A percentile compares a stretch with the other conserved stretches of the same genome.
Conservation (phyloP, 164 flowering plant genomes). For the Stephania yunnanensis region DNA sequence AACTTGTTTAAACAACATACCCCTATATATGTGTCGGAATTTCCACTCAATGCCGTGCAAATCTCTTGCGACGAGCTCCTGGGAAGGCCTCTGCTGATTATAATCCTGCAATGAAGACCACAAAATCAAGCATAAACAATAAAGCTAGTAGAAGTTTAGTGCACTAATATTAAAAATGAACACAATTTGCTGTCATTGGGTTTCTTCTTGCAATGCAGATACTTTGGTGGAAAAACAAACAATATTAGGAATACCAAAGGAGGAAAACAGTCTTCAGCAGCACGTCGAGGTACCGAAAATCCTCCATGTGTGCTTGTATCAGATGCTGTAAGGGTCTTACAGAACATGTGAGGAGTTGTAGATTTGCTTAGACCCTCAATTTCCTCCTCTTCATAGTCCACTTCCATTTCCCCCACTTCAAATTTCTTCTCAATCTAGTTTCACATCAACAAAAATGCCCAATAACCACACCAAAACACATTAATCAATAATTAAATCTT, state of each 20-base stretch:
- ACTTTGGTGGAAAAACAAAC: neutral
- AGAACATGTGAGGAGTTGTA: slow-evolving; percentile 91
- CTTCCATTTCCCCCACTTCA: slow-evolving; percentile 42
- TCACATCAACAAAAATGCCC: neutral
- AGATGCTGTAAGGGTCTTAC: slow-evolving; percentile 97
- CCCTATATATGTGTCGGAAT: slow-evolving; percentile 91
- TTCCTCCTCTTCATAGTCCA: slow-evolving; percentile 44
- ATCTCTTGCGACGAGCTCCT: slow-evolving; percentile 95
- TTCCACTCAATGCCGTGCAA: slow-evolving; percentile 88
- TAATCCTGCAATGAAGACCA: slow-evolving; percentile 55
- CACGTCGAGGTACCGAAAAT: slow-evolving; percentile 96
- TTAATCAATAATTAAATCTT: neutral
- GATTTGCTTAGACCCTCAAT: slow-evolving; percentile 37
- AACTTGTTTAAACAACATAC: slow-evolving; percentile 27
- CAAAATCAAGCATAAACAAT: neutral
- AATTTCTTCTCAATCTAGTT: slow-evolving; percentile 48
- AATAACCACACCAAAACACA: neutral
- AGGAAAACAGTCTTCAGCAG: slow-evolving; percentile 99
- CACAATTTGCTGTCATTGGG: too few relatives aligned
- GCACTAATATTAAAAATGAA: neutral
- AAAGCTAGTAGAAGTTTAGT: neutral
- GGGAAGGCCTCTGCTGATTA: slow-evolving; percentile 91
- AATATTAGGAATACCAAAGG: slow-evolving; percentile 50
- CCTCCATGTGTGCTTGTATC: slow-evolving; percentile 99
- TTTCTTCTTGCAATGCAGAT: neutral